Base-by-base conservation (phyloP, 2,329 filamentous ascomycete genomes). In the Talaromyces sp. region DNA sequence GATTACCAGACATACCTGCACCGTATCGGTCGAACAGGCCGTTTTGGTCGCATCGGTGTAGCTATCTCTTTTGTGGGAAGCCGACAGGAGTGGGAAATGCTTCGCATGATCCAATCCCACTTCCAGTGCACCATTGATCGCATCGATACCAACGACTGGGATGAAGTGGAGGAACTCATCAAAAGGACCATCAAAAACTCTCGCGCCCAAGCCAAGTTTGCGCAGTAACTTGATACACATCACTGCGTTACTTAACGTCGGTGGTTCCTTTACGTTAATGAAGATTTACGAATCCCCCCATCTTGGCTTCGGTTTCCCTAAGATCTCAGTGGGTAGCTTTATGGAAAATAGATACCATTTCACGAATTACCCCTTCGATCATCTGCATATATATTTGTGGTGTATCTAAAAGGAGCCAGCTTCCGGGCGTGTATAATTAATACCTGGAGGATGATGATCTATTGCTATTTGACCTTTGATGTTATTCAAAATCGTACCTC, bases 1-100 rank as follows among this genome's bases (percentile, higher is more conserved):
- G 94, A 99, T 69, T 86, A 86, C 42, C 92, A 97, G 78, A 99
- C 94, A 1, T 99, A 99, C 70, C 87, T 99, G 44, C 94, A 99
- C 81, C 89, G 94, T 70, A 99, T 99, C 65, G 94, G 94, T 56
- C 91, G 94, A 68, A 99, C 94, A 13, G 94, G 94, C 59, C 90
- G 94, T 62, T 99, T 99, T 66, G 94, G 94, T 52, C 92, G 93
- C 72, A 91, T 97, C 30, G 94, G 94, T 67, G 94, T 97, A 63
- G 92, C 90, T 53, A 92, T 99, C 70, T 95, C 89, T 60, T 97
- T 99, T 65, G 90, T 99, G 48, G 90, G 91, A 64, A 91, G 95
- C 75, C 85, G 86, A 69, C 84, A 83, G 62, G 94, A 91, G 71
- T 97, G 86, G 82, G 73, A 84, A 40, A 88, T 90, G 64, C 83